A percentile compares a stretch with the other conserved stretches of the same genome.
phyloP scores from a whole-genome alignment of 352 stramenopile species.

The Phytophthora capsici region DNA sequence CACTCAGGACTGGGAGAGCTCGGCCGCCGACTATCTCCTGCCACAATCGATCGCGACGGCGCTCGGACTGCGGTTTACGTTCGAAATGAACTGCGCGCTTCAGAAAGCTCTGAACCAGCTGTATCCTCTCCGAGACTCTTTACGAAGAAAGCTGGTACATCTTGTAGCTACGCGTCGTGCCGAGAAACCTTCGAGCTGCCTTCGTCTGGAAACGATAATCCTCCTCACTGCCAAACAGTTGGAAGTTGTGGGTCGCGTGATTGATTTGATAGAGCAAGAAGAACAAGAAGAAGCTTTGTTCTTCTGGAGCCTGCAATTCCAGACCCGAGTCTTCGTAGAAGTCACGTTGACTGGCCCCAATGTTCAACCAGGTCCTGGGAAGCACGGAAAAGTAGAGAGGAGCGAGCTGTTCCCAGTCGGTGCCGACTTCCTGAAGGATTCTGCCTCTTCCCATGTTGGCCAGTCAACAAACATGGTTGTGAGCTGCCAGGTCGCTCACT shows the following conservation, averaged over 20 bases:
- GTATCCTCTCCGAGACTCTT: not conserved
- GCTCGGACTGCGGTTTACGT: constrained; percentile 38
- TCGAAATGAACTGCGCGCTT: constrained; percentile 35
- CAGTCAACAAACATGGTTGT: constrained; percentile 23
- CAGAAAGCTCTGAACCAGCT: not conserved
- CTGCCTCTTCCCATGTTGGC: not conserved
- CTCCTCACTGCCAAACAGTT: constrained; percentile 35
- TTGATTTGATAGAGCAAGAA: constrained; percentile 12
- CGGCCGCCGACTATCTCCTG: constrained; percentile 17
- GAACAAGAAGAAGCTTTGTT: constrained; percentile 35
- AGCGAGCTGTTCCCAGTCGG: constrained; percentile 23
- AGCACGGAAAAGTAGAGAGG: constrained; percentile 22
- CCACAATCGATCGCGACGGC: constrained; percentile 42
- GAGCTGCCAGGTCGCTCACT: constrained; percentile 42
- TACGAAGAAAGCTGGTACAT: not conserved
- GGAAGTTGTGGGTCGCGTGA: constrained; percentile 19
- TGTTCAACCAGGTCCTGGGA: constrained; percentile 15
- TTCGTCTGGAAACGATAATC: constrained; percentile 42
- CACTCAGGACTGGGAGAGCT: constrained; percentile 5
- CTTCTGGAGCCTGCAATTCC: constrained; percentile 56
- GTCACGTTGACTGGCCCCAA: not conserved
- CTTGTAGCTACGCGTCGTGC: constrained; percentile 4
- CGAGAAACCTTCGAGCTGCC: constrained; percentile 3
- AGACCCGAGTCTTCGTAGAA: constrained; percentile 32
- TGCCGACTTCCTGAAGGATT: constrained; percentile 11